phyloP scores from a whole-genome alignment of 495 filamentous ascomycete genomes.

The Podospora australis region DNA sequence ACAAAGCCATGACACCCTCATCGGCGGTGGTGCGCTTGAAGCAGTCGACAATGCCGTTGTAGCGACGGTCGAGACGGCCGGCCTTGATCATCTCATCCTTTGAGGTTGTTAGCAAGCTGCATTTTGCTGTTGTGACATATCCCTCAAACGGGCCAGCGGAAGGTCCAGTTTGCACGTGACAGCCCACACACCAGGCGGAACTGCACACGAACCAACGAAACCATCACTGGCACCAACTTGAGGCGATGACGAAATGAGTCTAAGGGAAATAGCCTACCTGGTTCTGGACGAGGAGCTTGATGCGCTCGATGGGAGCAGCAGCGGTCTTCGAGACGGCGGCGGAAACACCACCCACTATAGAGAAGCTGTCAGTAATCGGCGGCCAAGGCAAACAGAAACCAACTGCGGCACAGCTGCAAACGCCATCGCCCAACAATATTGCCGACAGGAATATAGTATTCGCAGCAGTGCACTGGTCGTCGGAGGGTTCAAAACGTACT shows the following conservation, averaged over 20 bases:
- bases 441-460: not conserved
- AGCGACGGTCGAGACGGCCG: constrained; percentile 96
- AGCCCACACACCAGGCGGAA: not conserved
- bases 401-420: constrained; percentile 32
- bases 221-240: not conserved
- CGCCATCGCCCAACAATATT: constrained; percentile 23
- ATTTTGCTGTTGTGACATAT: not conserved
- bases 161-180: constrained; percentile 16
- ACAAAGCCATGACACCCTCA: constrained; percentile 82
- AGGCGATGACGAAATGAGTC: not conserved
- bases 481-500: constrained; percentile 63
- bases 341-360: constrained; percentile 96
- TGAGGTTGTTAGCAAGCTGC: constrained; percentile 14
- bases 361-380: constrained; percentile 23
- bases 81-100: constrained; percentile 99
- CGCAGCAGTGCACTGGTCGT: not conserved
- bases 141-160: not conserved
- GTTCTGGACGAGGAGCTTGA: constrained; percentile 99
- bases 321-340: constrained; percentile 99
- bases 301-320: constrained; percentile 99
- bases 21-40: constrained; percentile 79
- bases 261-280: constrained; percentile 60
- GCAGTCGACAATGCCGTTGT: constrained; percentile 89
- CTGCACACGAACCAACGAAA: too few species aligned
- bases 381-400: not conserved